Conservation (phyloP, 441 rosid species). For the Populus tomentosa region DNA sequence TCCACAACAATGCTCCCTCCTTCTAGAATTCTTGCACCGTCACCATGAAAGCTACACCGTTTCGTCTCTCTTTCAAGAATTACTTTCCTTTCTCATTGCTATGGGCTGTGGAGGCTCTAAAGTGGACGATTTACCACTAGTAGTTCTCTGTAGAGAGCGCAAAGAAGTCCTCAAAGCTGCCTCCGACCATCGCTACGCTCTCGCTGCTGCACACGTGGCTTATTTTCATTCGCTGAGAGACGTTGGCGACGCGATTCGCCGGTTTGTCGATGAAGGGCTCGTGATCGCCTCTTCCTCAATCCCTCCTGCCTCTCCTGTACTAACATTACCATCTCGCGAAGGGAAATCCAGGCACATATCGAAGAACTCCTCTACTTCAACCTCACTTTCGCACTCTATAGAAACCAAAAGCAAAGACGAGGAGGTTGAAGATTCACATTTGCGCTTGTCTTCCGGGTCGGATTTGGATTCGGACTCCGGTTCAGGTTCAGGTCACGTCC, state of each 20-base stretch:
- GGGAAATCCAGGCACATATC: slow-evolving; percentile 40
- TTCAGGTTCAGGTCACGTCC: slow-evolving; percentile 43
- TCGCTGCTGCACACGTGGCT: slow-evolving; percentile 72
- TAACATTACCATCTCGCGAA: slow-evolving; percentile 73
- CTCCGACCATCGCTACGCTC: slow-evolving; percentile 58
- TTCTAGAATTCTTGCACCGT: not conserved
- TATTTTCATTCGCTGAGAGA: slow-evolving; percentile 63
- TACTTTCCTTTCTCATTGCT: not conserved
- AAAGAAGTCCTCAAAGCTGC: slow-evolving; percentile 63
- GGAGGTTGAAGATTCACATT: slow-evolving; percentile 47
- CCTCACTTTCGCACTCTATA: slow-evolving; percentile 59
- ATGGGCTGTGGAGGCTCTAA: slow-evolving; percentile 98
- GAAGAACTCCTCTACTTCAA: slow-evolving; percentile 49
- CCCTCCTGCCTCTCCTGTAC: slow-evolving; percentile 64
- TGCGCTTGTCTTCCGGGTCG: slow-evolving; percentile 63
- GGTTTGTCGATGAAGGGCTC: slow-evolving; percentile 74
- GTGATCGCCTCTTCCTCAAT: slow-evolving; percentile 36
- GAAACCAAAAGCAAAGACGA: slow-evolving; percentile 18
- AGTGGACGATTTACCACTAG: slow-evolving; percentile 63
- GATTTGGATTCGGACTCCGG: slow-evolving; percentile 35
- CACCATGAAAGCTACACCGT: slow-evolving; percentile 16
- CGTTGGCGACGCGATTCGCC: slow-evolving; percentile 77
- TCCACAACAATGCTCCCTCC: not conserved
- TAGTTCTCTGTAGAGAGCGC: slow-evolving; percentile 72
- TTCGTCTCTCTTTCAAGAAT: not conserved